Conservation (phyloP, 805 yeast genomes). For the Pichia eremophila region DNA sequence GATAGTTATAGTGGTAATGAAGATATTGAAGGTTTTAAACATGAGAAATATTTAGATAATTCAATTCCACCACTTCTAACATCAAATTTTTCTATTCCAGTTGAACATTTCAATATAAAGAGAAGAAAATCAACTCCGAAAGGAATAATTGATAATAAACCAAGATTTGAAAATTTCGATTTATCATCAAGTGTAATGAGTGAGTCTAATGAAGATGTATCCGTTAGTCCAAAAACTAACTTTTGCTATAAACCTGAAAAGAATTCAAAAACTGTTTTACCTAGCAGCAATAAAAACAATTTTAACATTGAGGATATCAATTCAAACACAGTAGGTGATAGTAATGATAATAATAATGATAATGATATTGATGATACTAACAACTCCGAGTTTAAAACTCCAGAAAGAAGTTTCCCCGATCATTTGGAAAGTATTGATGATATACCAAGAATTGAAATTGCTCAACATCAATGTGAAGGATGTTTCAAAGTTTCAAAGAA, state of each 20-base stretch:
- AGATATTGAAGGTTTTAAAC: background rate
- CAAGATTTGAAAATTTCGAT: no score
- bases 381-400: background rate
- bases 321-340: background rate
- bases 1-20: no score
- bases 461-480: slow-evolving; percentile 1
- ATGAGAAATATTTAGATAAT: background rate
- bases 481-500: slow-evolving; percentile 4
- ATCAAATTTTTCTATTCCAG: background rate
- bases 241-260: background rate
- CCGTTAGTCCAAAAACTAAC: background rate
- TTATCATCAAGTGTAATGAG: no score
- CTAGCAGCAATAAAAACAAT: background rate
- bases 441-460: background rate
- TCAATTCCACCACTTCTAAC: background rate
- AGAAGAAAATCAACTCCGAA: background rate
- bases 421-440: background rate
- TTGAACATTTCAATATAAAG: background rate
- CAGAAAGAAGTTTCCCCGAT: background rate
- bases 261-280: background rate
- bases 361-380: background rate
- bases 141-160: no score
- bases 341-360: background rate
- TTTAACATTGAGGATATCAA: background rate
- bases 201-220: background rate